Base-by-base conservation (phyloP, 2,329 filamentous ascomycete species). In the Cladosporium sp. region DNA sequence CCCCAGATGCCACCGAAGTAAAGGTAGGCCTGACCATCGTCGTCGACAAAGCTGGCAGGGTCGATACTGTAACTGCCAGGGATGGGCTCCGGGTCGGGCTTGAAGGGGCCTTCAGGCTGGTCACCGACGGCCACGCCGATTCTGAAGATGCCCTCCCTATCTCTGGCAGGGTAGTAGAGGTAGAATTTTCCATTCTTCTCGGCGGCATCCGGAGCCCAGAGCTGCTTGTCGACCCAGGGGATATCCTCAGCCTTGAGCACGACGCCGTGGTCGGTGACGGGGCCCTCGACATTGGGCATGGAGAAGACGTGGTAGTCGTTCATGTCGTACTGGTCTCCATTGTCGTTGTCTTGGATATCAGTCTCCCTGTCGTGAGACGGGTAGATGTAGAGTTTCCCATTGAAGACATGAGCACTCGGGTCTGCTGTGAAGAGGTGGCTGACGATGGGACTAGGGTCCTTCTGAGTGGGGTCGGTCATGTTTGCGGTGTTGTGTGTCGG, bases 251-350 rank as follows among this genome's bases (percentile, higher is more conserved):
- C 73, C 50, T 75, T 76, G 38, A 92, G 78, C 11, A 79, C 85
- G 45, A 86, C 75, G 62, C 86, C 86, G 71, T 90, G 86, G 72
- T 90, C 87, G 16, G 77, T 83, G 2, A 89, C 84, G 14, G 75
- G 73, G 0, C 75, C 74, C 55, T 76, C 77, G 19, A 81, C 72
- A 1, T 77, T 73, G 52, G 81, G 77, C 54, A 80, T 72, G 59
- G 80, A 84, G 70, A 90, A 84, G 67, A 91, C 87, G 69, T 90
- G 86, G 76, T 91, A 91, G 74, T 91, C 87, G 52, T 73, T 77
- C 87, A 90, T 91, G 73, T 89, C 87, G 68, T 89, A 90, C 68
- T 90, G 87, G 72, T 89, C 86, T 65, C 87, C 87, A 77, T 89
- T 89, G 76, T 90, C 86, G 73, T 91, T 90, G 75, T 86, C 84